A percentile compares a stretch with the other conserved stretches of the same genome.
phyloP scores from a whole-genome alignment of 768 basidiomycete species.

The Russula ochroleuca region DNA sequence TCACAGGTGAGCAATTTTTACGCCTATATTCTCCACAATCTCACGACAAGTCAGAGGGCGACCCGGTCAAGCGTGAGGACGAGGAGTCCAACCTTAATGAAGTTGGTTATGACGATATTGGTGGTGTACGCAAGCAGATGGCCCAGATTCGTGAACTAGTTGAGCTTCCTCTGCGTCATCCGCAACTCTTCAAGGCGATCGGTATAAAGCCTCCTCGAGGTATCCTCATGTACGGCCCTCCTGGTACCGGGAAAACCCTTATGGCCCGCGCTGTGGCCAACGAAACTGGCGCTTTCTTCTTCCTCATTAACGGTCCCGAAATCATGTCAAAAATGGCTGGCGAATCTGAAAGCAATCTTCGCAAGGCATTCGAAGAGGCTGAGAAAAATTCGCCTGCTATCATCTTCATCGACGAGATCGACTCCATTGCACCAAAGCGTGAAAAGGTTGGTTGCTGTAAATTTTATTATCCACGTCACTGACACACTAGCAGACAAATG shows the following conservation, averaged over 20 bases:
- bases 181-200: constrained; percentile 99
- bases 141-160: constrained; percentile 99
- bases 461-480: constrained; percentile 4
- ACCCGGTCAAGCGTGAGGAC: constrained; percentile 97
- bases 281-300: constrained; percentile 99
- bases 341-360: constrained; percentile 93
- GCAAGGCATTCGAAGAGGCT: constrained; percentile 99
- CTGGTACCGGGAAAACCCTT: constrained; percentile 98
- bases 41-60: constrained; percentile 67
- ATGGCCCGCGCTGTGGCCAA: constrained; percentile 99
- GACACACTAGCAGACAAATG: constrained; percentile 69
- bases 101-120: constrained; percentile 98
- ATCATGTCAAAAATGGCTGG: constrained; percentile 99
- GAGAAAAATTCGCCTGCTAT: constrained; percentile 99
- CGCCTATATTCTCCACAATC: not conserved
- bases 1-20: constrained; percentile 55
- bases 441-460: constrained; percentile 67
- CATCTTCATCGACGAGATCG: constrained; percentile 99
- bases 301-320: constrained; percentile 99
- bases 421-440: constrained; percentile 99
- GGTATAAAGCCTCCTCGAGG: constrained; percentile 99
- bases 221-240: constrained; percentile 97
- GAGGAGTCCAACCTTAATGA: constrained; percentile 95
- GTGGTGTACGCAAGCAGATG: constrained; percentile 99
- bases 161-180: constrained; percentile 95